phyloP scores from a whole-genome alignment of 441 rosid genomes.

The Breynia disticha region DNA sequence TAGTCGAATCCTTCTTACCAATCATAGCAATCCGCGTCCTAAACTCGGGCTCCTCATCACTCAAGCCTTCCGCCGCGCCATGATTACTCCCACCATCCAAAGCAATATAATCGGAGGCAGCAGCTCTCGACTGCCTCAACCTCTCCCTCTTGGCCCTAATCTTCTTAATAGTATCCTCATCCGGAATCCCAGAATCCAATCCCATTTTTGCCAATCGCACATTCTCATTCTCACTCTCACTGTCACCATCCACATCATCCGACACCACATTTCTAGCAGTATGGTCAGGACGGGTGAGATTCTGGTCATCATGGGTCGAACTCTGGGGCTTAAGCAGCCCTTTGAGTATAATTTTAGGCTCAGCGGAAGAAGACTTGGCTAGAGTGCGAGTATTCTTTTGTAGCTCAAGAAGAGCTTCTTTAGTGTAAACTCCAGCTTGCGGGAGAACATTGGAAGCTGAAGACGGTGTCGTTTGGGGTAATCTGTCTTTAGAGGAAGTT shows the following conservation, averaged over 20 bases:
- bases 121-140: slow-evolving; percentile 44
- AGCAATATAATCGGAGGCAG: slow-evolving; percentile 70
- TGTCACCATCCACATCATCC: slow-evolving; percentile 8
- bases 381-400: slow-evolving; percentile 84
- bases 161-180: slow-evolving; percentile 57
- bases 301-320: no score
- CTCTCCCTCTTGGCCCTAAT: slow-evolving; percentile 70
- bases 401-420: slow-evolving; percentile 79
- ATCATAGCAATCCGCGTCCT: slow-evolving; percentile 44
- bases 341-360: slow-evolving; percentile 61
- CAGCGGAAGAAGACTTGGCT: slow-evolving; percentile 47
- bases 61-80: slow-evolving; percentile 40
- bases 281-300: no score
- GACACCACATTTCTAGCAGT: no score
- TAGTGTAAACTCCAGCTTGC: slow-evolving; percentile 79
- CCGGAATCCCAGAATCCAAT: slow-evolving; percentile 22
- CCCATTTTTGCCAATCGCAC: slow-evolving; percentile 28
- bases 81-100: slow-evolving; percentile 47
- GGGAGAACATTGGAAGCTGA: slow-evolving; percentile 61
- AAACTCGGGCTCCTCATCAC: slow-evolving; percentile 80
- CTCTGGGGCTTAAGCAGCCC: slow-evolving; percentile 60
- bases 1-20: slow-evolving; percentile 25
- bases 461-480: slow-evolving; percentile 16
- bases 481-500: slow-evolving; percentile 45
- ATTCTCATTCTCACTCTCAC: slow-evolving; percentile 23